phyloP scores from a whole-genome alignment of 495 filamentous ascomycete genomes.

The Gamarada debralockiae region DNA sequence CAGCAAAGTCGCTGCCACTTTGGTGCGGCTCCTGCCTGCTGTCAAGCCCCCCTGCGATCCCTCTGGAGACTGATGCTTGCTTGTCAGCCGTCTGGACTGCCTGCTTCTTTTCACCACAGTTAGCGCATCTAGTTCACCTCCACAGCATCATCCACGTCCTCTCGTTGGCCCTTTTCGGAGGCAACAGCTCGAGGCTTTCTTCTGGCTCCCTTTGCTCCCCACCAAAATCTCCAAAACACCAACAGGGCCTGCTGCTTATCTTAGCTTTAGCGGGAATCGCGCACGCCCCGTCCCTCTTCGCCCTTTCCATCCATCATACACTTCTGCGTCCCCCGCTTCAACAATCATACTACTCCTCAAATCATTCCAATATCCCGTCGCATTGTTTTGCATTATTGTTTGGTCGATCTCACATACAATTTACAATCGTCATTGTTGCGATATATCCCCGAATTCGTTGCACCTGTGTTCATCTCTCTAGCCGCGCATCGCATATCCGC shows the following conservation, averaged over 20 bases:
- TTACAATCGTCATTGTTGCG: constrained; percentile 17
- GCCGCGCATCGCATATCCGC: not conserved
- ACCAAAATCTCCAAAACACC: not conserved
- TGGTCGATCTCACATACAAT: constrained; percentile 14
- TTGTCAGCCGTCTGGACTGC: not conserved
- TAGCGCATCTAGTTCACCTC: not conserved
- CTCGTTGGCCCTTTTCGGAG: constrained; percentile 4
- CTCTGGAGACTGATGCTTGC: not conserved
- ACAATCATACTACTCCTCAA: not conserved
- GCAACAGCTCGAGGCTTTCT: constrained; percentile 2
- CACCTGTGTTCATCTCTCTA: constrained; percentile 16
- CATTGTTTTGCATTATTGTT: not conserved
- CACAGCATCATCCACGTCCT: not conserved
- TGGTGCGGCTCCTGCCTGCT: constrained; percentile 4
- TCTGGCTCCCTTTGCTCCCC: not conserved
- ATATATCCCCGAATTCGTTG: not conserved
- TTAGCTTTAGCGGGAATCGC: not conserved
- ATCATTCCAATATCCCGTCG: not conserved
- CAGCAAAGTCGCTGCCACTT: not conserved
- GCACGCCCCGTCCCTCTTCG: not conserved
- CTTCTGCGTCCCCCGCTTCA: not conserved
- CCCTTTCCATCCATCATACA: not conserved
- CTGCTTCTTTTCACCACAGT: not conserved
- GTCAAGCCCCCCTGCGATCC: not conserved
- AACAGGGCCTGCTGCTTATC: constrained; percentile 1